These are phyloP conservation scores for Hanseniaspora lachancei DNA, from an alignment of 805 yeast genomes.

Conservation along the genomic window DNA sequence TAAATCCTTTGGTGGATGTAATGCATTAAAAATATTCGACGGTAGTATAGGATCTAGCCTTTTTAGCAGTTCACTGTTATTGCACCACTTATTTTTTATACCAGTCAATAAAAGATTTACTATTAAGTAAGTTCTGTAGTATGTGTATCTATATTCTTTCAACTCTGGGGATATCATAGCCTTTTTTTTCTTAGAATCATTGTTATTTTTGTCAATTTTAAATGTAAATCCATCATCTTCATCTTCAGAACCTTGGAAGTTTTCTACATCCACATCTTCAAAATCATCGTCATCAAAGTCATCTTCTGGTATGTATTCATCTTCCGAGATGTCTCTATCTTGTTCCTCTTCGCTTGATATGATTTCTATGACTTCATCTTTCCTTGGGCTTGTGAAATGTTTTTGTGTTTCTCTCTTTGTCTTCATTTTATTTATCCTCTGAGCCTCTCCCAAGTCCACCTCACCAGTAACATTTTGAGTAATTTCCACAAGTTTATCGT, in stretches of 20 bases:
- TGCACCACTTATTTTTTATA: slow-evolving; percentile 63
- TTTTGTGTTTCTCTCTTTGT: background rate
- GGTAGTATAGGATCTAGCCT: slow-evolving; percentile 39
- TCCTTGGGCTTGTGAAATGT: background rate
- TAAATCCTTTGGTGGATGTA: slow-evolving; percentile 35
- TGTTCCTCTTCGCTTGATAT: background rate
- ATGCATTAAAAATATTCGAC: slow-evolving; percentile 31
- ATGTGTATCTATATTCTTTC: background rate
- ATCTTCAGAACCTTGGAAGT: background rate
- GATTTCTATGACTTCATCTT: background rate
- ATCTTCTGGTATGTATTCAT: background rate
- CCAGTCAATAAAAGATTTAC: slow-evolving; percentile 38
- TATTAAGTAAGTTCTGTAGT: slow-evolving; percentile 1
- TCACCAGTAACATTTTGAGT: slow-evolving; percentile 7
- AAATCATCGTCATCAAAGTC: slow-evolving; percentile 9
- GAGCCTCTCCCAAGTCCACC: background rate
- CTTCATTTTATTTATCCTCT: background rate
- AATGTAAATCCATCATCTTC: slow-evolving; percentile 6
- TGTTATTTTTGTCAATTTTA: background rate
- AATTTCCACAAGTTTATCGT: background rate
- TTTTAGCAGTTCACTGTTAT: slow-evolving; percentile 32
- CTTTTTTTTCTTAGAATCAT: background rate
- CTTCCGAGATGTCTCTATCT: background rate
- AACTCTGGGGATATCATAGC: background rate
- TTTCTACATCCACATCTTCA: slow-evolving; percentile 11